A percentile compares a stretch with the other conserved stretches of the same genome.
These are phyloP conservation scores for Trichoderma koningiopsis DNA, from an alignment of 2,329 filamentous ascomycete genomes.

Conservation along the genomic window DNA sequence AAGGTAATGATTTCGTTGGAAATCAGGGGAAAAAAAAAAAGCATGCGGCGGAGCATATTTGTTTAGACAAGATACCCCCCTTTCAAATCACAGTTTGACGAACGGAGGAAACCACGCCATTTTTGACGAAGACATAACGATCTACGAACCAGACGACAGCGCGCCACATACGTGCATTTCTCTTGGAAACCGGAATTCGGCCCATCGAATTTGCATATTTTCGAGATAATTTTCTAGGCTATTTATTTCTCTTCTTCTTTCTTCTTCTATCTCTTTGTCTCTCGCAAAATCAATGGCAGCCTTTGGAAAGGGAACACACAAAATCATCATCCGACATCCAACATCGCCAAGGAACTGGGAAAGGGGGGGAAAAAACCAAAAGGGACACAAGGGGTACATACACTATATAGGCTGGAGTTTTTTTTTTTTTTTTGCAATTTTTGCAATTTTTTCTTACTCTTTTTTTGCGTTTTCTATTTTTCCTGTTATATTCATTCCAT, in stretches of 20 bases:
- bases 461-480: neutral
- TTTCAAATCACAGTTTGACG: constrained; percentile 15
- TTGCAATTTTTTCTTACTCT: neutral
- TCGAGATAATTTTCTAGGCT: constrained; percentile 2
- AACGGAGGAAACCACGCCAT: constrained; percentile 13
- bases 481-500: constrained; percentile 5
- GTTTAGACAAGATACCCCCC: constrained; percentile 20
- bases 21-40: neutral
- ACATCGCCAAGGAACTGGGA: constrained; percentile 23
- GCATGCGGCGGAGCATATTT: constrained; percentile 15
- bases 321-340: constrained; percentile 22
- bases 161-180: constrained; percentile 7
- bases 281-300: constrained; percentile 20
- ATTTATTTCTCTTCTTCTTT: neutral
- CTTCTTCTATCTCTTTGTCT: constrained; percentile 18
- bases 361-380: constrained; percentile 12
- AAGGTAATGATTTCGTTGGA: constrained; percentile 33
- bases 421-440: constrained; percentile 1
- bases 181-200: constrained; percentile 1
- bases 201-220: neutral
- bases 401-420: constrained; percentile 27
- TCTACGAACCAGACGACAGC: constrained; percentile 24
- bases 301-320: constrained; percentile 25
- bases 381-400: constrained; percentile 22
- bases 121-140: constrained; percentile 22